Base-by-base conservation (phyloP, 352 stramenopile genomes). In the Pythium aphanidermatum region DNA sequence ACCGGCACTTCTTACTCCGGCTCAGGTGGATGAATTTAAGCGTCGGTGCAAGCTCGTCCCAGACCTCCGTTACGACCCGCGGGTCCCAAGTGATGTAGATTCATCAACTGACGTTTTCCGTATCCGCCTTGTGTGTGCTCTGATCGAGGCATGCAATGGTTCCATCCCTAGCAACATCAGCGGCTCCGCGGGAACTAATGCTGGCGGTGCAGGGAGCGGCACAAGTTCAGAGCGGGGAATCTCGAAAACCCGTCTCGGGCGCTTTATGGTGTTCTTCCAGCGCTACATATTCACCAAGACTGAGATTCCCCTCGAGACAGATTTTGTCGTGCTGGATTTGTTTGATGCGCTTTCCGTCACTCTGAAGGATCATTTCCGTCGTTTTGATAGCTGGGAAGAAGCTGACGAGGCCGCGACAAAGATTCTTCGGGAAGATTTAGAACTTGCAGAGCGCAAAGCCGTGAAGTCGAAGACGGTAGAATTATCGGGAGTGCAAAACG, bases 221-320 rank as follows among this genome's bases (percentile, higher is more conserved):
- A 66, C 74, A 6, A 67, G 55, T 28, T 67, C 91, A 36, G 86
- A 98, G 1, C 82, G 86, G 27, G 73, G 74, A 27, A 88, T 95
- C 35, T 94, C 91, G 8, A 65, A 83, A 34, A 59, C 65, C 2
- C 88, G 92, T 28, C 64, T 98, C 3, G 75, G 83, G 19, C 82
- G 77, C 12, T 97, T 97, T 49, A 77, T 98, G 47, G 57, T 82
- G 7, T 95, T 96, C 53, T 97, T 98, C 54, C 92, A 98, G 60
- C 83, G 92, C 21, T 98, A 98, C 70, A 77, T 98, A 14, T 97
- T 98, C 35, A 94, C 91, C 21, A 98, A 98, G 67, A 76, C 70
- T 4, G 83, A 94, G 28, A 77, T 98, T 12, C 95, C 95, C 1
- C 80, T 96, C 33, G 95, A 98, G 44, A 96, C 96, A 24, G 81